Evolutionary conservation across 345 rosid species (phyloP).

Genomic region (Bruguiera parviflora): DNA sequence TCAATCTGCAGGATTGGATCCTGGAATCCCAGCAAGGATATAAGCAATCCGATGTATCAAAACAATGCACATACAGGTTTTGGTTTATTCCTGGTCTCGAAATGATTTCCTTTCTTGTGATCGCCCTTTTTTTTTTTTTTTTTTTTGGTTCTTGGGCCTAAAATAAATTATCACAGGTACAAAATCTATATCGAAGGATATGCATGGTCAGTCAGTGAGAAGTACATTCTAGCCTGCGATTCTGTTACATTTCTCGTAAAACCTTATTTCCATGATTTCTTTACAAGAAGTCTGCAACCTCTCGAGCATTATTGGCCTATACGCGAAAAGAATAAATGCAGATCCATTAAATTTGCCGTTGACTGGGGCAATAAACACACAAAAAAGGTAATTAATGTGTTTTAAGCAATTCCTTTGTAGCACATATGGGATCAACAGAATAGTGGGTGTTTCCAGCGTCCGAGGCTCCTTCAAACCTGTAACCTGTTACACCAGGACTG

Average conservation of each 20-base stretch:
- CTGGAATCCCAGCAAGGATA: slow-evolving; percentile 14
- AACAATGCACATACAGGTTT: slow-evolving; percentile 18
- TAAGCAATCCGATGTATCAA: slow-evolving; percentile 13
- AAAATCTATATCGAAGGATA: slow-evolving; percentile 24
- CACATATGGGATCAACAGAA: too few species aligned
- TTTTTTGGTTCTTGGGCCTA: background rate
- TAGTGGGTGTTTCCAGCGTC: too few species aligned
- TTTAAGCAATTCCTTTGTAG: background rate
- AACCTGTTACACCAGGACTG: too few species aligned
- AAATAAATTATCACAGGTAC: slow-evolving; percentile 5
- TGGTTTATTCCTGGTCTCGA: background rate
- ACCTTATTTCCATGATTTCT: slow-evolving; percentile 19
- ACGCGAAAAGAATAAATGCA: slow-evolving; percentile 10
- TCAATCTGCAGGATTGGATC: slow-evolving; percentile 17
- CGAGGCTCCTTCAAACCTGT: too few species aligned
- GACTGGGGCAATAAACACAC: slow-evolving; percentile 19
- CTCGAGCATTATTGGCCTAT: slow-evolving; percentile 23
- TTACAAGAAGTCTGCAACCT: slow-evolving; percentile 17
- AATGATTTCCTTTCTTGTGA: background rate
- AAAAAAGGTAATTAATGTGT: background rate
- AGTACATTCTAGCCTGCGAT: slow-evolving; percentile 23
- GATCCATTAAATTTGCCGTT: slow-evolving; percentile 18
- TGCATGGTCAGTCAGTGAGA: slow-evolving; percentile 28
- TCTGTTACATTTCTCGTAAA: slow-evolving; percentile 15
- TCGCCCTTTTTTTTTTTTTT: background rate